Percentiles rank a stretch among this genome's conserved stretches.
Conservation (phyloP, 2,329 filamentous ascomycete species). For the Didymellaceae sp. region DNA sequence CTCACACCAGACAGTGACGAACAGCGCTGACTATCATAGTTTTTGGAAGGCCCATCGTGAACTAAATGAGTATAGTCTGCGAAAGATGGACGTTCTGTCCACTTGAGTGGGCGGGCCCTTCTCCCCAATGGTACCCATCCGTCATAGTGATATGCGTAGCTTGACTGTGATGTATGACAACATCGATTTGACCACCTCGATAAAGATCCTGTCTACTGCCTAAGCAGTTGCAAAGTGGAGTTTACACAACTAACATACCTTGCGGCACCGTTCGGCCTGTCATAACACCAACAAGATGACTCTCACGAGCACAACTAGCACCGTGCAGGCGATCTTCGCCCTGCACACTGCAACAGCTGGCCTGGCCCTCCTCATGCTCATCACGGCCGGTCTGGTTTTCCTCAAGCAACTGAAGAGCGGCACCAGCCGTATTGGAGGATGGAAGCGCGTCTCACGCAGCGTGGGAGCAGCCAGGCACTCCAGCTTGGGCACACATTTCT, state of each 20-base stretch:
- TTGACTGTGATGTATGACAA: conserved; percentile 9
- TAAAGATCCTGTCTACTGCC: conserved; percentile 6
- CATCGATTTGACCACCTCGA: background rate
- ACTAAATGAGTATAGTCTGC: conserved; percentile 3
- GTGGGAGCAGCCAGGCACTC: conserved; percentile 14
- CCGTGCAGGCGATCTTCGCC: conserved; percentile 27
- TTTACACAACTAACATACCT: background rate
- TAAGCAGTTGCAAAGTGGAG: background rate
- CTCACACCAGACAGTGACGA: conserved; percentile 1
- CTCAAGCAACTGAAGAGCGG: conserved; percentile 20
- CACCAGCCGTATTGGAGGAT: conserved; percentile 14
- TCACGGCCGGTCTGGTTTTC: conserved; percentile 18
- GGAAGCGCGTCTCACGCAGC: conserved; percentile 12
- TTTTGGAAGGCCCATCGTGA: background rate
- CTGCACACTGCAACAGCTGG: conserved; percentile 26
- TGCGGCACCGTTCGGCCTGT: conserved; percentile 1
- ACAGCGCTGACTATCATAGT: background rate
- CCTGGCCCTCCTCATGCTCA: conserved; percentile 14
- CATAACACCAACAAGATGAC: conserved; percentile 2
- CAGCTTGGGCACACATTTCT: conserved; percentile 20
- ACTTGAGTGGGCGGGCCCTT: background rate
- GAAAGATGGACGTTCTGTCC: background rate
- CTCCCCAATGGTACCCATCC: conserved; percentile 4
- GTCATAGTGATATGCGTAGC: conserved; percentile 14
- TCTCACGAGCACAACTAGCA: conserved; percentile 22